Evolutionary conservation across 1,284 basidiomycete genomes (phyloP), one percentile per base, ranked within the genome.

Genomic region (Ganoderma resinaceum): DNA sequence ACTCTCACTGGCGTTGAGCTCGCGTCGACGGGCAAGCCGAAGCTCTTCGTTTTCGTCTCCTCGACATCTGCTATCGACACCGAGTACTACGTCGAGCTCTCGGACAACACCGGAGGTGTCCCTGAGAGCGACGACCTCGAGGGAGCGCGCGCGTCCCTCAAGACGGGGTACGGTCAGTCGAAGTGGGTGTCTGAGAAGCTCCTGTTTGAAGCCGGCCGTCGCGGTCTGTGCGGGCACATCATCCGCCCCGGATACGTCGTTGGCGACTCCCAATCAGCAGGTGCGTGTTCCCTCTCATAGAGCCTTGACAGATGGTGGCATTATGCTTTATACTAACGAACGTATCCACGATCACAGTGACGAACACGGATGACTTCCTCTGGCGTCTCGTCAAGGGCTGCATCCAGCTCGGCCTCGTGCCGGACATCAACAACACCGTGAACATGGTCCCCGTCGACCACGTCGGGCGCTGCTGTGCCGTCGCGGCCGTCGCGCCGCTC

Each of bases 381-480:
- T 99, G 97, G 97, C 90, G 98, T 26, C 85, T 99, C 78, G 95
- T 99, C 78, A 99, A 99, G 82, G 98, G 98, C 31, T 98, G 96
- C 78, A 87, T 98, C 60, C 98, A 99, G 80, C 91, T 99, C 7
- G 97, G 97, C 2, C 88, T 96, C 55, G 91, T 97, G 2, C 98
- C 98, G 1, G 95, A 99, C 79, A 99, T 99, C 81, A 96, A 98
- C 85, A 99, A 99, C 82, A 93, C 95, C 3, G 88, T 99, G 78
- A 99, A 99, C 82, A 97, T 99, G 94, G 95, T 97, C 23, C 98
- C 98, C 0, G 98, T 99, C 35, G 95, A 99, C 81, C 95, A 98
- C 78, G 97, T 99, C 70, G 97, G 98, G 1, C 87, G 90, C 2
- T 92, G 95, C 76, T 90, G 91, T 4, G 83, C 94, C 0, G 84